Conservation (phyloP, 331 rosid species). For the Malus hybrid region DNA sequence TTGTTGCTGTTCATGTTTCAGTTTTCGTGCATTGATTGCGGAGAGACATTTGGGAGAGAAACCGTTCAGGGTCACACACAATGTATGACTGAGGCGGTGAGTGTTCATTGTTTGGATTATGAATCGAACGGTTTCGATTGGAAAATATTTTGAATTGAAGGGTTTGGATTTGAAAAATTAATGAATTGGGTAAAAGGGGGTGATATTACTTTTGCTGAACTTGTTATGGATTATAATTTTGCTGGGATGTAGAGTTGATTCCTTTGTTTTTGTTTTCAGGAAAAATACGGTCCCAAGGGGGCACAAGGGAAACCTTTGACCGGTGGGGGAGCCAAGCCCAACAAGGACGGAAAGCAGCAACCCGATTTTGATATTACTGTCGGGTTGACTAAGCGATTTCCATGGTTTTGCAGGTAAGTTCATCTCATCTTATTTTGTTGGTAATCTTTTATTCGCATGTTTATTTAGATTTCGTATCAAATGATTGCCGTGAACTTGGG, state of each 20-base stretch:
- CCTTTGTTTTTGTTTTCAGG: slow-evolving; percentile 31
- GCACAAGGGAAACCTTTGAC: slow-evolving; percentile 33
- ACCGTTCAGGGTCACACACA: slow-evolving; percentile 78
- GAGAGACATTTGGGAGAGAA: slow-evolving; percentile 63
- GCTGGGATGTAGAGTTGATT: neutral
- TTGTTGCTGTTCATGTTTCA: slow-evolving; percentile 16
- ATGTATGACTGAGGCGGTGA: slow-evolving; percentile 82
- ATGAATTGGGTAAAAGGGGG: neutral
- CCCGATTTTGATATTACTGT: slow-evolving; percentile 53
- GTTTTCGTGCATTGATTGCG: slow-evolving; percentile 94
- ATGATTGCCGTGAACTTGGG: no score
- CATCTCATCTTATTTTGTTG: neutral
- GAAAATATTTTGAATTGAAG: neutral
- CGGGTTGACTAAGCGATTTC: slow-evolving; percentile 46
- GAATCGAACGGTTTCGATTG: neutral
- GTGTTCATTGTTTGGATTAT: slow-evolving; percentile 4
- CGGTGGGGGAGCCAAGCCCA: slow-evolving; percentile 40
- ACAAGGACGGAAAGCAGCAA: slow-evolving; percentile 40
- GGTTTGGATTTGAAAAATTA: neutral
- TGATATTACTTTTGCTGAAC: no score
- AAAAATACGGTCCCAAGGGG: slow-evolving; percentile 89
- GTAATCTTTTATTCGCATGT: neutral
- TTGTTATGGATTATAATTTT: neutral
- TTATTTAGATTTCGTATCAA: neutral
- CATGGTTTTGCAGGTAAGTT: slow-evolving; percentile 50